Percentiles rank a stretch among this genome's conserved stretches.
Evolutionary conservation across 192 early-diverging fungal species (phyloP).

Genomic region (Diversispora epigaea): DNA sequence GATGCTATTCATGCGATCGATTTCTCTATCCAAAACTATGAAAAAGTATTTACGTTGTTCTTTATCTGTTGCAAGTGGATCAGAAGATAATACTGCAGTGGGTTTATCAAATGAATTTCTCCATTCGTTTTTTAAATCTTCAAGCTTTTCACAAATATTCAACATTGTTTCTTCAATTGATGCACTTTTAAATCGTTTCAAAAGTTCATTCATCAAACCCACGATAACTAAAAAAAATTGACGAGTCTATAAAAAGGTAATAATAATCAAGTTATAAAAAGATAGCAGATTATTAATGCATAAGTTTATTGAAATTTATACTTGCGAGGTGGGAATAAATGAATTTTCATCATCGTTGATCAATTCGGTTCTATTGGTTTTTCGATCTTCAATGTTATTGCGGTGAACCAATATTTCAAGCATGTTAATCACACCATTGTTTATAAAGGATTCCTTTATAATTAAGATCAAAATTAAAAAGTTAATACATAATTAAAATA

Average conservation of each 20-base stretch:
- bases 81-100: background rate
- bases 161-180: background rate
- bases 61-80: background rate
- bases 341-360: constrained; percentile 11
- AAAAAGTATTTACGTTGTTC: constrained; percentile 16
- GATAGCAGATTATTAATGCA: background rate
- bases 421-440: background rate
- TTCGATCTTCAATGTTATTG: constrained; percentile 30
- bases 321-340: constrained; percentile 19
- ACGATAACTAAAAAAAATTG: constrained; percentile 39
- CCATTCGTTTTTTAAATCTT: constrained; percentile 8
- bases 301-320: background rate
- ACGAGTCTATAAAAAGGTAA: background rate
- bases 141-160: background rate
- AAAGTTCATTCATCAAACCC: constrained; percentile 37
- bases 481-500: background rate
- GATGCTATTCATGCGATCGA: background rate
- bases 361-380: background rate
- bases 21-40: constrained; percentile 12
- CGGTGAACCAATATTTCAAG: constrained; percentile 34
- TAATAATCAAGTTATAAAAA: no score
- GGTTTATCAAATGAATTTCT: constrained; percentile 2
- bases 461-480: constrained; percentile 4
- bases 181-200: constrained; percentile 38
- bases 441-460: constrained; percentile 34